A percentile compares a stretch with the other conserved stretches of the same genome.
phyloP scores from a whole-genome alignment of 176 grass and related monocot species.

The Miscanthus lutarioriparius region DNA sequence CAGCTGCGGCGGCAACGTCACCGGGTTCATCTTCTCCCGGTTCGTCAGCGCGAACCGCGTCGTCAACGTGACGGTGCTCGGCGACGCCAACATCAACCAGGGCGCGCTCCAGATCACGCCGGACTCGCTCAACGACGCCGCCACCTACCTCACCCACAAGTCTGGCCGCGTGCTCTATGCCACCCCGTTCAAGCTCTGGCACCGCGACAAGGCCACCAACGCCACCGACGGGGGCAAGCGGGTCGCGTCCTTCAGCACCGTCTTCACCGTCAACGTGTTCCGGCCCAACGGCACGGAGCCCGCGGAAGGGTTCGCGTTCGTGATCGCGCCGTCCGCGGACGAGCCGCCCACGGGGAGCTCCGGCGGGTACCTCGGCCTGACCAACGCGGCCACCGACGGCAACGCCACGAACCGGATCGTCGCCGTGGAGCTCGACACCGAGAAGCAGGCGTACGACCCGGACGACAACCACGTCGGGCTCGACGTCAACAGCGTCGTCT shows the following conservation, averaged over 20 bases:
- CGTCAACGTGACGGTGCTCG: conserved; percentile 38
- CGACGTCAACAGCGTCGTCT: conserved; percentile 76
- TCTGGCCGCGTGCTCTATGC: conserved; percentile 66
- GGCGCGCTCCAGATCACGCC: conserved; percentile 88
- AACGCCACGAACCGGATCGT: conserved; percentile 54
- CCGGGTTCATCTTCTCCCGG: conserved; percentile 43
- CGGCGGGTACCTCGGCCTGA: conserved; percentile 69
- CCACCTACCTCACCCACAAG: conserved; percentile 49
- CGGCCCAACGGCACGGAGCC: conserved; percentile 20
- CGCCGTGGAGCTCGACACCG: conserved; percentile 89
- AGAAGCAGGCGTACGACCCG: conserved; percentile 65
- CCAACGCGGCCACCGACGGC: conserved; percentile 56
- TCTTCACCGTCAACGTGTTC: conserved; percentile 74
- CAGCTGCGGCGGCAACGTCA: background rate
- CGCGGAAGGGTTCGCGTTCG: conserved; percentile 78
- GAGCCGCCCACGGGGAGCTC: conserved; percentile 42
- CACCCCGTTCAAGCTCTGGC: conserved; percentile 57
- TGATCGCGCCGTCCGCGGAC: conserved; percentile 43
- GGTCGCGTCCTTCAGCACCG: conserved; percentile 71
- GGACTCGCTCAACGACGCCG: conserved; percentile 38
- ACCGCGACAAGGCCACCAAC: background rate
- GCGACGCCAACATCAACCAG: conserved; percentile 38
- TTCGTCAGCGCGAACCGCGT: conserved; percentile 2
- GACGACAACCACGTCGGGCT: conserved; percentile 89
- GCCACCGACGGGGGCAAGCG: background rate